Evolutionary conservation across 805 yeast genomes (phyloP).

Genomic region (Saccharomyces jurei): DNA sequence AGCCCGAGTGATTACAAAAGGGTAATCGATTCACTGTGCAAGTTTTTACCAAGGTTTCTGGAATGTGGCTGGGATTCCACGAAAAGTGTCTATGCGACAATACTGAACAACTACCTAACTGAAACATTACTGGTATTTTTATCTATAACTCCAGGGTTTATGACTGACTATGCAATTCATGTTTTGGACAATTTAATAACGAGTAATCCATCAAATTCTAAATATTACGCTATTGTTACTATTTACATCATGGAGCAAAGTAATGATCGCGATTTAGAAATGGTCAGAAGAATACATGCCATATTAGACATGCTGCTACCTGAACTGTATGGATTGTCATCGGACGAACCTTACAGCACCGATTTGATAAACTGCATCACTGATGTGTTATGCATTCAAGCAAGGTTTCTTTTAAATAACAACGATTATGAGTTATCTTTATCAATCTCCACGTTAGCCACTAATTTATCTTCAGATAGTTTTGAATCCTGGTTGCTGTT

Average conservation of each 20-base stretch:
- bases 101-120: conserved; percentile 43
- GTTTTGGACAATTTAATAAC: conserved; percentile 12
- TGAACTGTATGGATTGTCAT: conserved; percentile 10
- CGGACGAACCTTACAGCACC: conserved; percentile 14
- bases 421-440: conserved; percentile 23
- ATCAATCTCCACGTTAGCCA: conserved; percentile 17
- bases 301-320: conserved; percentile 15
- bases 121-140: conserved; percentile 36
- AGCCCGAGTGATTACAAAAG: conserved; percentile 22
- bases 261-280: conserved; percentile 18
- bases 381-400: conserved; percentile 23
- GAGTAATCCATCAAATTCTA: conserved; percentile 13
- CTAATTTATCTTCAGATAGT: conserved; percentile 25
- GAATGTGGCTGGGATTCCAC: conserved; percentile 38
- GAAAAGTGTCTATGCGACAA: conserved; percentile 27
- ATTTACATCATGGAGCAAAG: conserved; percentile 19
- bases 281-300: conserved; percentile 15
- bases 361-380: conserved; percentile 22
- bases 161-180: conserved; percentile 13
- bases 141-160: conserved; percentile 17
- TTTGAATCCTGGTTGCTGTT: conserved; percentile 27
- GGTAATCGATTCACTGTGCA: conserved; percentile 33
- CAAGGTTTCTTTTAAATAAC: conserved; percentile 19
- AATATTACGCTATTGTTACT: conserved; percentile 20
- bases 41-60: conserved; percentile 40